phyloP scores from a whole-genome alignment of 2,329 filamentous ascomycete species.

The Colletotrichum caudatum region DNA sequence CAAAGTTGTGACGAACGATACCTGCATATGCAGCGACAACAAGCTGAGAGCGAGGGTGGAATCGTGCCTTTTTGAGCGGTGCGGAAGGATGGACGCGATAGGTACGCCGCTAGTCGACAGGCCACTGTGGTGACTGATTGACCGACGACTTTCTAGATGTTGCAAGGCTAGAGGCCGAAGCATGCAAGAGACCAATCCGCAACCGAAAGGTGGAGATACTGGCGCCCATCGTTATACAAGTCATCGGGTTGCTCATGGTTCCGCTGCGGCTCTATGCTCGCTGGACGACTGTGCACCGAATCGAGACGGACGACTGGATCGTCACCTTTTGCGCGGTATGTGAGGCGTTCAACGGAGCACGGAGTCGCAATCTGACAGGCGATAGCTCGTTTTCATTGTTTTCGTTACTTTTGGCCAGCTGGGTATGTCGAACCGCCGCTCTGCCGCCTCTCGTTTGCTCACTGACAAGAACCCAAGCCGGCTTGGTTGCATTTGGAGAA shows the following conservation, averaged over 20 bases:
- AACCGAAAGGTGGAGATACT: conserved; percentile 50
- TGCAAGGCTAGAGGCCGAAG: conserved; percentile 48
- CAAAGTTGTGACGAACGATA: conserved; percentile 43
- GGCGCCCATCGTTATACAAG: conserved; percentile 52
- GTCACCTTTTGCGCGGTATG: conserved; percentile 52
- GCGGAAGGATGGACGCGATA: conserved; percentile 46
- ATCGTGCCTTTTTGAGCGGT: conserved; percentile 45
- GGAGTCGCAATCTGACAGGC: background rate
- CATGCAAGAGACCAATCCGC: conserved; percentile 50
- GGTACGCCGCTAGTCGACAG: conserved; percentile 39
- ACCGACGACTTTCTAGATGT: conserved; percentile 47
- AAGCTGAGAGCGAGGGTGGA: conserved; percentile 42
- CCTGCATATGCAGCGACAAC: conserved; percentile 48
- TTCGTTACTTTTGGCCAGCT: conserved; percentile 51
- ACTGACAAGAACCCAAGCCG: conserved; percentile 43
- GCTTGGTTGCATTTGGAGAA: conserved; percentile 49
- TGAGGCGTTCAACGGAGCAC: background rate
- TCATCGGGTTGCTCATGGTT: conserved; percentile 51
- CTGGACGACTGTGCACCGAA: conserved; percentile 48
- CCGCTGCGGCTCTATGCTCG: conserved; percentile 54
- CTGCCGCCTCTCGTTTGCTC: background rate
- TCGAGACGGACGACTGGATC: conserved; percentile 56
- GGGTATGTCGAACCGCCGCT: conserved; percentile 43
- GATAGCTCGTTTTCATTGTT: conserved; percentile 47
- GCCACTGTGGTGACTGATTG: background rate